Conservation (phyloP, 345 rosid genomes). For the Eucalyptus cloeziana region DNA sequence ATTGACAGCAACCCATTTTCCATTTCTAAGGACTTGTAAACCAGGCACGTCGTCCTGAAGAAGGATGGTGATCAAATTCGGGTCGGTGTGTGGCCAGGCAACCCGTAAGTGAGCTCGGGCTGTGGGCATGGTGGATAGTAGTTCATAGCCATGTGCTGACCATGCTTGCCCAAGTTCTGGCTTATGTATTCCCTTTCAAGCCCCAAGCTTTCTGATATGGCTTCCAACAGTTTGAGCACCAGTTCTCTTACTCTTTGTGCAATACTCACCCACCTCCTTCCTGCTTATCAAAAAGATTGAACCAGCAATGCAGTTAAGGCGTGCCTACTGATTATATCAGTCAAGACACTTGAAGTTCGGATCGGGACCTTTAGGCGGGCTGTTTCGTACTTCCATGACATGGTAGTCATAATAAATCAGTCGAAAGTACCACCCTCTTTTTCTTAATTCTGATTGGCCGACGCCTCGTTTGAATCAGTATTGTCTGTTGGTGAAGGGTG, state of each 20-base stretch:
- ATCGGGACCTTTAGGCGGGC: background rate
- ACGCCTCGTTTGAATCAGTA: background rate
- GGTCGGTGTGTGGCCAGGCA: constrained; percentile 80
- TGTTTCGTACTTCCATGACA: background rate
- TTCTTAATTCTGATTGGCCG: background rate
- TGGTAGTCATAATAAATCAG: background rate
- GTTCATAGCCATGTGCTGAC: constrained; percentile 84
- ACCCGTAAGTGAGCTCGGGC: constrained; percentile 67
- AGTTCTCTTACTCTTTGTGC: constrained; percentile 32
- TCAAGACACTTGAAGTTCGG: background rate
- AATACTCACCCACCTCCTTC: constrained; percentile 45
- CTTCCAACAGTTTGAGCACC: constrained; percentile 40
- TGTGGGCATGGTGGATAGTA: constrained; percentile 82
- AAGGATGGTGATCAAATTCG: constrained; percentile 58
- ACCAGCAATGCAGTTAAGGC: background rate
- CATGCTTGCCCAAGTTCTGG: constrained; percentile 31
- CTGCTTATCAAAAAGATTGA: background rate
- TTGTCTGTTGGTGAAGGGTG: background rate
- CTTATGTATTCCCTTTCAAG: constrained; percentile 30
- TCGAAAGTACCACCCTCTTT: background rate
- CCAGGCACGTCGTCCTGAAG: constrained; percentile 83
- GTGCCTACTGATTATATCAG: background rate
- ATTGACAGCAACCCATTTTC: constrained; percentile 58
- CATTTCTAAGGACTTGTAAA: constrained; percentile 48
- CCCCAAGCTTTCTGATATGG: constrained; percentile 78